phyloP scores from a whole-genome alignment of 495 filamentous ascomycete species.

The Schizothecium vesticola region DNA sequence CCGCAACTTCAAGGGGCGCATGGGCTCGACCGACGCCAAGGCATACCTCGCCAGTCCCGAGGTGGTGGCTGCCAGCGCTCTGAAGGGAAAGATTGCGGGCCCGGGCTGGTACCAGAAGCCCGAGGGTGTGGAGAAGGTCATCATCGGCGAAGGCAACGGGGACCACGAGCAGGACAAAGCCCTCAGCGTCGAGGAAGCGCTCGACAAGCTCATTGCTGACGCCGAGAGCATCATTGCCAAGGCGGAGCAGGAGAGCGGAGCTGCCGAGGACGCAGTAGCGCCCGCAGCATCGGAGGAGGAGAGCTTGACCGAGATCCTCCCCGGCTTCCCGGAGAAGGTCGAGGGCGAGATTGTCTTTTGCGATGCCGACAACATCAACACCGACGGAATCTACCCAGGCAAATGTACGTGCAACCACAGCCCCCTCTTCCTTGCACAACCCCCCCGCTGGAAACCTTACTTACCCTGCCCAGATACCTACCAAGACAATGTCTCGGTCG shows the following conservation, averaged over 20 bases:
- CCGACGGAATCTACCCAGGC: constrained; percentile 75
- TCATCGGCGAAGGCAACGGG: constrained; percentile 66
- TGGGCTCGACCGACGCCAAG: constrained; percentile 77
- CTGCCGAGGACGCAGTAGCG: constrained; percentile 15
- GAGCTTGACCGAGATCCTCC: constrained; percentile 54
- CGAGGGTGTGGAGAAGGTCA: constrained; percentile 58
- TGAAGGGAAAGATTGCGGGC: constrained; percentile 70
- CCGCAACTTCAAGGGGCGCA: constrained; percentile 90
- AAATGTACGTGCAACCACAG: constrained; percentile 35
- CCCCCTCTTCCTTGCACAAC: constrained; percentile 24
- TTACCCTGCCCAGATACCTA: constrained; percentile 53
- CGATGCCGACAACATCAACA: constrained; percentile 70
- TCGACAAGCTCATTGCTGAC: constrained; percentile 63
- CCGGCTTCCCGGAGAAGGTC: constrained; percentile 64
- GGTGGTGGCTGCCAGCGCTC: constrained; percentile 83
- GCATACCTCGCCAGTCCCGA: constrained; percentile 89
- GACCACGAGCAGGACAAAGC: constrained; percentile 55
- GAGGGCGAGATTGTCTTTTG: constrained; percentile 65
- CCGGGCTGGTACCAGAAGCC: constrained; percentile 77
- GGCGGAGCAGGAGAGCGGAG: constrained; percentile 28
- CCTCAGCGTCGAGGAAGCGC: constrained; percentile 57
- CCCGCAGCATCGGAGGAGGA: constrained; percentile 25
- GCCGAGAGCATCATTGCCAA: constrained; percentile 57
- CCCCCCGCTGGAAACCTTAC: background rate
- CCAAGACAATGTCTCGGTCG: constrained; percentile 69